Conservation (phyloP, 2,329 filamentous ascomycete species). For the Thermomyces lanuginosus region DNA sequence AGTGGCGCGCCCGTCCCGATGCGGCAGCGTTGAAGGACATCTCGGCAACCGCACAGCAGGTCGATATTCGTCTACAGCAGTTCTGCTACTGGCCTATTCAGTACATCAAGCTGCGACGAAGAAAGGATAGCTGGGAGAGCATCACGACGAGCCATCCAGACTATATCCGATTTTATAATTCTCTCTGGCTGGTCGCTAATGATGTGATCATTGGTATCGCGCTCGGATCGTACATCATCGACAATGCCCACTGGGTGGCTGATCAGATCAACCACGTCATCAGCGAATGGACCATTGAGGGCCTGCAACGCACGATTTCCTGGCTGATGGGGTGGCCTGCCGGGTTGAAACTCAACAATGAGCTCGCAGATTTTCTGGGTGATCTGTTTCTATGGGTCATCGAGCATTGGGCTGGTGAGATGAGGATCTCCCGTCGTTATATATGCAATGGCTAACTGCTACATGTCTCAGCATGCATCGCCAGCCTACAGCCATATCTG, state of each 20-base stretch:
- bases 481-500: constrained; percentile 60
- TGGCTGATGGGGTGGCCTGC: constrained; percentile 96
- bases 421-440: background rate
- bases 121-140: constrained; percentile 87
- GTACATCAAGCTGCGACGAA: constrained; percentile 74
- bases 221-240: constrained; percentile 88
- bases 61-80: constrained; percentile 91
- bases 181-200: constrained; percentile 93
- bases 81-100: constrained; percentile 99
- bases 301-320: constrained; percentile 70
- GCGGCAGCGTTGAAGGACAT: constrained; percentile 84
- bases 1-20: constrained; percentile 66
- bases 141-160: constrained; percentile 90
- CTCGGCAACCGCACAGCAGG: constrained; percentile 89
- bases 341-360: constrained; percentile 84
- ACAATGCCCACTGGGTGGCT: constrained; percentile 76
- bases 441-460: constrained; percentile 6
- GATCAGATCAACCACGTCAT: constrained; percentile 61
- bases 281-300: constrained; percentile 70
- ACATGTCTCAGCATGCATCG: constrained; percentile 50
- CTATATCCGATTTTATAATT: constrained; percentile 98
- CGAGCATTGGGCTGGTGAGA: constrained; percentile 81
- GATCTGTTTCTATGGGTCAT: constrained; percentile 98
- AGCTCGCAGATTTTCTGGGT: constrained; percentile 83
- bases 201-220: constrained; percentile 98